Conservation (phyloP, 2,329 filamentous ascomycete species). For the Escovopsis weberi region DNA sequence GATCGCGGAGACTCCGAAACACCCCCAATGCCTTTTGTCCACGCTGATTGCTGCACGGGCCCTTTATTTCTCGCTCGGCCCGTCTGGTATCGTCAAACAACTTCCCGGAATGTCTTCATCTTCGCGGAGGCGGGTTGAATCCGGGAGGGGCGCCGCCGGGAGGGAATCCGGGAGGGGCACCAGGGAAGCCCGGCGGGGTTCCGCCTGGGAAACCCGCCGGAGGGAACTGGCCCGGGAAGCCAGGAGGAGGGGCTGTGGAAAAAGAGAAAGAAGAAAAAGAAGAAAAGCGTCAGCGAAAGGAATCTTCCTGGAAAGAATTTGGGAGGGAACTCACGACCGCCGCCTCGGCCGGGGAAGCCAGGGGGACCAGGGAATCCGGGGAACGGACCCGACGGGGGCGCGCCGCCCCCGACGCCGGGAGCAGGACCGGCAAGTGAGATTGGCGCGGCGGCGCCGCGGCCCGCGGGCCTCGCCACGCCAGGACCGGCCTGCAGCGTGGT, state of each 20-base stretch:
- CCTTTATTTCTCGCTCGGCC: constrained; percentile 2
- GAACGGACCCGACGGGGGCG: constrained; percentile 44
- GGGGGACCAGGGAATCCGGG: constrained; percentile 37
- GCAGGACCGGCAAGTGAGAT: constrained; percentile 70
- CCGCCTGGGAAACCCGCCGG: constrained; percentile 27
- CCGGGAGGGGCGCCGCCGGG: constrained; percentile 44
- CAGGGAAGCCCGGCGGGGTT: constrained; percentile 20
- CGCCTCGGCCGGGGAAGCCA: constrained; percentile 30
- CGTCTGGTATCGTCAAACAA: constrained; percentile 4
- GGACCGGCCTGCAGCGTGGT: constrained; percentile 68
- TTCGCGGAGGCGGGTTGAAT: constrained; percentile 59
- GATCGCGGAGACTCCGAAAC: background rate
- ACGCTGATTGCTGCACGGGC: background rate
- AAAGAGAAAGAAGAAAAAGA: constrained; percentile 10
- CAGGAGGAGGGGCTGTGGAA: constrained; percentile 29
- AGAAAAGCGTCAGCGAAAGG: constrained; percentile 11
- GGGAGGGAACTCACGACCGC: constrained; percentile 34
- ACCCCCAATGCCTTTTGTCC: background rate
- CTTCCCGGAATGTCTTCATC: constrained; percentile 21
- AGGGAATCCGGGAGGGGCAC: constrained; percentile 37
- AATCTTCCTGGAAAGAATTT: background rate
- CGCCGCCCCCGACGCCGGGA: constrained; percentile 65
- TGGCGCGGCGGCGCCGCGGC: constrained; percentile 60
- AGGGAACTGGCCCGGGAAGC: constrained; percentile 35
- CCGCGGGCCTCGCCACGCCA: constrained; percentile 81